Evolutionary conservation across 441 rosid species (phyloP), one percentile per base, ranked within the genome.

Genomic region (Lepidium campestre): DNA sequence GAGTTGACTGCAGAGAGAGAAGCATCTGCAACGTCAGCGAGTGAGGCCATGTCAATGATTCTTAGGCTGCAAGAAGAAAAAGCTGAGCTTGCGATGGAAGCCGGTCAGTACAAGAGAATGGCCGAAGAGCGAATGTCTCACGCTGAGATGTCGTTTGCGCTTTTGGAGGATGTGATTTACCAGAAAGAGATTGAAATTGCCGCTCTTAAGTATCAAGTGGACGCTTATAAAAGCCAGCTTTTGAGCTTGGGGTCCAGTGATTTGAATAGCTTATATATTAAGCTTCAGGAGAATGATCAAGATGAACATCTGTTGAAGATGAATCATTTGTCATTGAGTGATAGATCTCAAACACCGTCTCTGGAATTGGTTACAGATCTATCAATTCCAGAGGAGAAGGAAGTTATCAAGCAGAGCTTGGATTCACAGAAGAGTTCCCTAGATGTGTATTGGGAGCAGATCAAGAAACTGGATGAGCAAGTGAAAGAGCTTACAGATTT

Each of bases 31-130:
- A 57, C 85, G 0, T 93, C 97, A 18, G 84, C 90, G 0, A 85
- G 78, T 12, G 95, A 88, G 68, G 89, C 97, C 4, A 42, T 90
- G 45, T 80, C 95, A 0, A 90, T 90, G 95, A 90, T 90, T 27
- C 58, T 90, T 18, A 84, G 88, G 9, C 72, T 90, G 63, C 95
- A 90, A 76, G 84, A 79, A 2, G 92, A 90, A 72, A 88, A 85
- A 76, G 86, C 91, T 35, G 77, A 67, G 0, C 55, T 88, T 17
- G 73, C 81, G 62, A 80, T 85, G 92, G 92, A 90, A 81, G 88
- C 90, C 0, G 80, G 62, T 10, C 97, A 86, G 35, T 90, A 86
- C 68, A 88, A 85, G 81, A 82, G 95, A 64, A 79, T 86, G 83
- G 83, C 81, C 2, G 95, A 90, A 50, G 93, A 81, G 73, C 77